phyloP scores from a whole-genome alignment of 2,329 filamentous ascomycete species.

The Rhinocladiella mackenziei region DNA sequence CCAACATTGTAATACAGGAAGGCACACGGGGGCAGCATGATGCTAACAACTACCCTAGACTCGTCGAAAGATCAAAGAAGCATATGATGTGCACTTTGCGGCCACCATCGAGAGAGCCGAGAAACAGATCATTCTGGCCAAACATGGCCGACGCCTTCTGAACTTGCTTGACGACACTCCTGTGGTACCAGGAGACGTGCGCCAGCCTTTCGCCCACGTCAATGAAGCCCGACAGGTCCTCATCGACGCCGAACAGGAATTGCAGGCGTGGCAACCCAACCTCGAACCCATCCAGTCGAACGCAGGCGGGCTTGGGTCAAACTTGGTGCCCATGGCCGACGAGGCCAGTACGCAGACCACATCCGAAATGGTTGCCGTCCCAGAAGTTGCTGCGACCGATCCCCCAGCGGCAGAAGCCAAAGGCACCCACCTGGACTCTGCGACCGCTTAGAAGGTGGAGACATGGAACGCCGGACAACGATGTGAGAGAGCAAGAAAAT shows the following conservation, averaged over 20 bases:
- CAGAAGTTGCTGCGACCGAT: constrained; percentile 4
- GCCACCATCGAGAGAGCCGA: constrained; percentile 93
- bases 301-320: constrained; percentile 46
- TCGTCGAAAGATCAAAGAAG: constrained; percentile 91
- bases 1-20: constrained; percentile 94
- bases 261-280: constrained; percentile 66
- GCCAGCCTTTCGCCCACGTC: constrained; percentile 62
- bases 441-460: constrained; percentile 27
- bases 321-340: constrained; percentile 36
- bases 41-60: constrained; percentile 55
- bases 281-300: constrained; percentile 53
- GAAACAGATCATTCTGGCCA: constrained; percentile 92
- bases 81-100: constrained; percentile 81
- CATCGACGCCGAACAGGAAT: constrained; percentile 86
- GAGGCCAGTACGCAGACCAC: constrained; percentile 20
- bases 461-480: constrained; percentile 15
- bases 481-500: constrained; percentile 5
- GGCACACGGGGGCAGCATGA: too few relatives aligned
- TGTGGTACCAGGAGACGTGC: constrained; percentile 77
- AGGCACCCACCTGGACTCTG: constrained; percentile 26
- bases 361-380: constrained; percentile 15
- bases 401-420: constrained; percentile 19
- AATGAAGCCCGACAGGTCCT: constrained; percentile 76
- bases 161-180: constrained; percentile 85
- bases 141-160: constrained; percentile 80